phyloP scores from a whole-genome alignment of 495 filamentous ascomycete species.

The Friedmanniomyces simplex region DNA sequence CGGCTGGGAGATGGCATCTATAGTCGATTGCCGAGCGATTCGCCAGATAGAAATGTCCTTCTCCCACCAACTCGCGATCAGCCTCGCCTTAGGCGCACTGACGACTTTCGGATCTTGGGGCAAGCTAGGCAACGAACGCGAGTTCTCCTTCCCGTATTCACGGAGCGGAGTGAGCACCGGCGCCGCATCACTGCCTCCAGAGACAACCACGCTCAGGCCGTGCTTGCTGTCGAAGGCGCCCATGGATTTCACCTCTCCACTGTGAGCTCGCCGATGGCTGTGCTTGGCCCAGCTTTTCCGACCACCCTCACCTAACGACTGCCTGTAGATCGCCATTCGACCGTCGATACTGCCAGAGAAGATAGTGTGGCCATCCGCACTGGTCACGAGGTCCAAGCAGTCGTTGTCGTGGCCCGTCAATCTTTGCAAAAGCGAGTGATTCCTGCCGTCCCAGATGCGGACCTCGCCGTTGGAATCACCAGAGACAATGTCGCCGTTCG shows the following conservation, averaged over 20 bases:
- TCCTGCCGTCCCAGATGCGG: constrained; percentile 86
- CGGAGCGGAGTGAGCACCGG: constrained; percentile 72
- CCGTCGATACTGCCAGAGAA: constrained; percentile 87
- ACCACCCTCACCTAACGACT: constrained; percentile 46
- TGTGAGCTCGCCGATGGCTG: constrained; percentile 72
- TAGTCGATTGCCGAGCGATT: constrained; percentile 14
- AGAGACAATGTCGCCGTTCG: constrained; percentile 81
- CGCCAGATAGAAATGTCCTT: constrained; percentile 79
- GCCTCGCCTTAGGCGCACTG: constrained; percentile 56
- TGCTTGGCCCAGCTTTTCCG: constrained; percentile 67
- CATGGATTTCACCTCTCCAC: constrained; percentile 91
- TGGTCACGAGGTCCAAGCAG: constrained; percentile 71
- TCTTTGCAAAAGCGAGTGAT: constrained; percentile 73
- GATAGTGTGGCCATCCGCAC: constrained; percentile 70
- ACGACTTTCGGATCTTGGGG: constrained; percentile 64
- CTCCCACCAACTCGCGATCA: constrained; percentile 91
- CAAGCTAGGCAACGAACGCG: constrained; percentile 64
- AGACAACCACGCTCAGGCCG: constrained; percentile 70
- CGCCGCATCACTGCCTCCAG: constrained; percentile 81
- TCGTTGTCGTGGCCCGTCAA: constrained; percentile 83
- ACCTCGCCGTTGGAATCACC: constrained; percentile 91
- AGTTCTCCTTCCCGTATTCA: constrained; percentile 69
- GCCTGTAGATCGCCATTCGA: constrained; percentile 67
- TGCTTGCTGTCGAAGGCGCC: constrained; percentile 63
- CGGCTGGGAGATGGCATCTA: not conserved